Evolutionary conservation across 1,284 basidiomycete genomes (phyloP).

Genomic region (Microbotryum lychnidis-dioicae): DNA sequence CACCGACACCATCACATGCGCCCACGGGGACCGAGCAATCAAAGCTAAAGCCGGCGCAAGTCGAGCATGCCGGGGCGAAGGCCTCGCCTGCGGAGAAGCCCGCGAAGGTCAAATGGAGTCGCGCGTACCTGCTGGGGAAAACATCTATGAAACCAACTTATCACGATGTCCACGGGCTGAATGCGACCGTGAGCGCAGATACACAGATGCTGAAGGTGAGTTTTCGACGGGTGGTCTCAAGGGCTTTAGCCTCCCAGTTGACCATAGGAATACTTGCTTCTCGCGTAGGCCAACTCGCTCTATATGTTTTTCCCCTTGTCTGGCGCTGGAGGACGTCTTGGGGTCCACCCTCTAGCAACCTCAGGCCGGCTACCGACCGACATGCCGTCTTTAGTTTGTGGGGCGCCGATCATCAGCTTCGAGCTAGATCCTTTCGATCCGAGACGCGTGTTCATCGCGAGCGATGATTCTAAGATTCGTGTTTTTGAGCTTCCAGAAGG

Average conservation of each 20-base stretch:
- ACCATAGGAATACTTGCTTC: not conserved
- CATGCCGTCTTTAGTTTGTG: constrained; percentile 35
- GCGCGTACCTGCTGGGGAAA: constrained; percentile 44
- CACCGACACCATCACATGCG: no score
- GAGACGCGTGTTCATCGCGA: constrained; percentile 39
- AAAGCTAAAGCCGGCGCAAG: no score
- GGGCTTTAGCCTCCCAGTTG: not conserved
- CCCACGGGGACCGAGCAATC: no score
- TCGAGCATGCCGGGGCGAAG: no score
- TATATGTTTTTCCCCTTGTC: constrained; percentile 44
- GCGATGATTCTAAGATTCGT: constrained; percentile 42
- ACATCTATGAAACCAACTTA: constrained; percentile 44
- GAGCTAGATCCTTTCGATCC: constrained; percentile 39
- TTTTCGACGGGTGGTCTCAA: constrained; percentile 1
- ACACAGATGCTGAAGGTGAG: constrained; percentile 37
- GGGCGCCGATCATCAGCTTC: constrained; percentile 42
- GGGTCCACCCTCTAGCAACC: constrained; percentile 39
- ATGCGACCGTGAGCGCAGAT: constrained; percentile 41
- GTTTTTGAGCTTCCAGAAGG: constrained; percentile 39
- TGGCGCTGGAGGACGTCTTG: constrained; percentile 45
- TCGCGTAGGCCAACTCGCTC: constrained; percentile 32
- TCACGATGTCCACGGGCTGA: constrained; percentile 41
- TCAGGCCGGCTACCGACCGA: constrained; percentile 40
- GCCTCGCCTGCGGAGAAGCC: no score
- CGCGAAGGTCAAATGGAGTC: constrained; percentile 38